These are phyloP conservation scores for Thraustotheca clavata DNA, from an alignment of 352 stramenopile species.

Conservation along the genomic window DNA sequence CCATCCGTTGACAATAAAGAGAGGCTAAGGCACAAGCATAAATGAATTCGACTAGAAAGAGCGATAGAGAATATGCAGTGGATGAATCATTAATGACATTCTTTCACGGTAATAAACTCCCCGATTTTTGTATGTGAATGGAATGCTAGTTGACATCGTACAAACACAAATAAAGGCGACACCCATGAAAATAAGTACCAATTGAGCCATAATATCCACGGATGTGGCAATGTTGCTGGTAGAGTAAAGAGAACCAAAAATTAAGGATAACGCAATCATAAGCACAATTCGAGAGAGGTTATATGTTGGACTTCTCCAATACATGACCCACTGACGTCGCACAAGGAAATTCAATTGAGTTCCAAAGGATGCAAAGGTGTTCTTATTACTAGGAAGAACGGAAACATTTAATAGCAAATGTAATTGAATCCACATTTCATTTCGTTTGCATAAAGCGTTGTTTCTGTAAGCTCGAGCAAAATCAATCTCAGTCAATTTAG, in stretches of 20 bases:
- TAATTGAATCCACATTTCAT: not conserved
- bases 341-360: constrained; percentile 23
- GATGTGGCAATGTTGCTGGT: constrained; percentile 33
- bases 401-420: too few relatives aligned
- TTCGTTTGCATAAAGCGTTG: constrained; percentile 23
- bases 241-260: constrained; percentile 41
- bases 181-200: constrained; percentile 77
- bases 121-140: constrained; percentile 58
- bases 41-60: constrained; percentile 68
- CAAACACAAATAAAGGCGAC: constrained; percentile 67
- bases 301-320: constrained; percentile 27
- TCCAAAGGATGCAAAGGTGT: not conserved
- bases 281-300: constrained; percentile 37
- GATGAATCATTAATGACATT: constrained; percentile 42
- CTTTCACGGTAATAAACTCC: constrained; percentile 71
- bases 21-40: constrained; percentile 54
- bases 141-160: constrained; percentile 53
- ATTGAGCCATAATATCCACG: constrained; percentile 31
- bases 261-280: constrained; percentile 29
- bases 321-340: constrained; percentile 7
- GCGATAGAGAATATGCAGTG: constrained; percentile 37
- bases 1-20: constrained; percentile 46
- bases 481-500: constrained; percentile 24
- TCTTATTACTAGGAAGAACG: not conserved
- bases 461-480: constrained; percentile 35